A percentile compares a stretch with the other conserved stretches of the same genome.
phyloP scores from a whole-genome alignment of 345 rosid species.

The Pugionium cornutum region DNA sequence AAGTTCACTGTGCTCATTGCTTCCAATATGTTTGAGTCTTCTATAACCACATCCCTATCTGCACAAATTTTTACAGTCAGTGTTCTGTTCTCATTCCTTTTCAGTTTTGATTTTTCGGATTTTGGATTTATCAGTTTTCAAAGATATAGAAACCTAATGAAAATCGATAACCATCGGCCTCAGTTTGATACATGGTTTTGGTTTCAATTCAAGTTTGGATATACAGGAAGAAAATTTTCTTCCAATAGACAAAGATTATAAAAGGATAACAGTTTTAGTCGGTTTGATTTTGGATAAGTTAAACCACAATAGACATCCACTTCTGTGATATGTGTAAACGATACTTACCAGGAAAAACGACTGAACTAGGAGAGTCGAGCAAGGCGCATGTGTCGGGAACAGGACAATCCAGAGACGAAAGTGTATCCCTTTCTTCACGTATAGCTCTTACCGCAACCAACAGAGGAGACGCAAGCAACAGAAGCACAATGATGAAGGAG shows the following conservation, averaged over 20 bases:
- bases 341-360: slow-evolving; percentile 11
- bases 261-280: no score
- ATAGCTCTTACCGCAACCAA: slow-evolving; percentile 58
- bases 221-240: no score
- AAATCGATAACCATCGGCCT: no score
- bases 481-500: slow-evolving; percentile 49
- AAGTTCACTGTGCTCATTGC: slow-evolving; percentile 63
- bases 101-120: no score
- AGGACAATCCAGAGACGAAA: slow-evolving; percentile 18
- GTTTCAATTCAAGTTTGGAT: no score
- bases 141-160: no score
- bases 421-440: slow-evolving; percentile 42
- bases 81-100: background rate
- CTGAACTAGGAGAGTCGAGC: slow-evolving; percentile 17
- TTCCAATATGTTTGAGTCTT: slow-evolving; percentile 52
- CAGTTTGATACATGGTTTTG: no score
- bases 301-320: background rate
- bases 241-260: no score
- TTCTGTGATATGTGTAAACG: background rate
- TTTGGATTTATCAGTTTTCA: no score
- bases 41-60: slow-evolving; percentile 34
- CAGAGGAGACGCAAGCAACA: slow-evolving; percentile 63
- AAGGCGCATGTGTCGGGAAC: slow-evolving; percentile 27
- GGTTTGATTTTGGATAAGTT: background rate
- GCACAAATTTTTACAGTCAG: slow-evolving; percentile 17